Conservation (phyloP, 192 early-diverging fungal species). For the Coemansia nantahalensis region DNA sequence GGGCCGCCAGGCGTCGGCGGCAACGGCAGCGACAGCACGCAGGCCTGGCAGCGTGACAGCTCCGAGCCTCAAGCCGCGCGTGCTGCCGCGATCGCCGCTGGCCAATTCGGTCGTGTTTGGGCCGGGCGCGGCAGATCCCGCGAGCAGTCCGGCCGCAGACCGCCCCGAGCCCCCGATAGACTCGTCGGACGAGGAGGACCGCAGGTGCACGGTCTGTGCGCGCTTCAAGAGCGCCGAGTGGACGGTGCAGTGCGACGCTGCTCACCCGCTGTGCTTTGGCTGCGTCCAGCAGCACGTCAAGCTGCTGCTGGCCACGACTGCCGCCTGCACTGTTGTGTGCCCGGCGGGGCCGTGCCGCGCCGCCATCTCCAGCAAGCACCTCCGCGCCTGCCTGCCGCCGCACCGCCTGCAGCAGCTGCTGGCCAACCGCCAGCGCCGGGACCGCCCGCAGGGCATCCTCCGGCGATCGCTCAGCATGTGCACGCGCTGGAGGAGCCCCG, state of each 20-base stretch:
- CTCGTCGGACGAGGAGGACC: constrained; percentile 34
- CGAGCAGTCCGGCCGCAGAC: constrained; percentile 1
- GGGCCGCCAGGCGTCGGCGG: not conserved
- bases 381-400: constrained; percentile 44
- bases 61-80: constrained; percentile 13
- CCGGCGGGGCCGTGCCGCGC: constrained; percentile 16
- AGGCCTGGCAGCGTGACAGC: too few relatives aligned
- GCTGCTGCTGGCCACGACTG: constrained; percentile 10
- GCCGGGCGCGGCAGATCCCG: not conserved
- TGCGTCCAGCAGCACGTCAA: constrained; percentile 44
- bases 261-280: constrained; percentile 42
- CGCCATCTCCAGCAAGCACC: constrained; percentile 13
- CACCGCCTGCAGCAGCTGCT: constrained; percentile 38
- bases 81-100: constrained; percentile 47
- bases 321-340: constrained; percentile 18
- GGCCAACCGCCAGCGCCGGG: constrained; percentile 13
- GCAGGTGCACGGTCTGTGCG: constrained; percentile 25
- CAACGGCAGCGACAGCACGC: too few relatives aligned
- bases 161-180: too few relatives aligned
- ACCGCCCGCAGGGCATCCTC: constrained; percentile 3
- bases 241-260: constrained; percentile 25
- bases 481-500: constrained; percentile 1
- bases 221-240: constrained; percentile 34
- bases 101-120: constrained; percentile 25
- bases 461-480: constrained; percentile 19